phyloP scores from a whole-genome alignment of 2,329 filamentous ascomycete species.

The Penicillium sp. region DNA sequence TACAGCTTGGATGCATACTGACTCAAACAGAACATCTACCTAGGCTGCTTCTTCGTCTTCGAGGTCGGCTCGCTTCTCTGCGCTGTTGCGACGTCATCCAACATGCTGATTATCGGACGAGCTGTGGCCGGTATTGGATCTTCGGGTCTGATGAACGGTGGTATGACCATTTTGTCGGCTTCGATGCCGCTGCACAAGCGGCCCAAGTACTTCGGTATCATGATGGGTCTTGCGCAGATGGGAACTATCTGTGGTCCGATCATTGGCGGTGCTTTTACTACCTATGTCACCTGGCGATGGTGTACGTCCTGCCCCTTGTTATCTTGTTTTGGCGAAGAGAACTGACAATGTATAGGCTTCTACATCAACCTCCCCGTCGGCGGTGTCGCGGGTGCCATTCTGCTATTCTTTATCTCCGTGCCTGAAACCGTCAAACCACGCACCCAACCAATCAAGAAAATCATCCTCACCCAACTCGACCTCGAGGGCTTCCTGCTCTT shows the following conservation, averaged over 20 bases:
- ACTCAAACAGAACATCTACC: constrained; percentile 1
- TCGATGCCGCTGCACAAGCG: constrained; percentile 13
- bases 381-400: constrained; percentile 7
- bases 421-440: constrained; percentile 11
- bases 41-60: constrained; percentile 29
- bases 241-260: constrained; percentile 25
- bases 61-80: constrained; percentile 34
- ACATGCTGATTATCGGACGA: constrained; percentile 32
- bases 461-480: constrained; percentile 12
- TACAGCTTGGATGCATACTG: not conserved
- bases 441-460: constrained; percentile 1
- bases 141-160: constrained; percentile 28
- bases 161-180: constrained; percentile 9
- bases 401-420: constrained; percentile 13
- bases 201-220: constrained; percentile 14
- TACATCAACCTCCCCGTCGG: constrained; percentile 18
- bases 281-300: constrained; percentile 42
- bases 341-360: constrained; percentile 24
- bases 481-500: constrained; percentile 11
- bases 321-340: not conserved
- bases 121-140: constrained; percentile 32
- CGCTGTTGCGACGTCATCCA: constrained; percentile 29
- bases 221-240: constrained; percentile 11
- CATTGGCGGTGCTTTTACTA: constrained; percentile 45
- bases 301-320: constrained; percentile 21